These are phyloP conservation scores for Saxispiralis lemnorum DNA, from an alignment of 495 filamentous ascomycete genomes.

Conservation along the genomic window DNA sequence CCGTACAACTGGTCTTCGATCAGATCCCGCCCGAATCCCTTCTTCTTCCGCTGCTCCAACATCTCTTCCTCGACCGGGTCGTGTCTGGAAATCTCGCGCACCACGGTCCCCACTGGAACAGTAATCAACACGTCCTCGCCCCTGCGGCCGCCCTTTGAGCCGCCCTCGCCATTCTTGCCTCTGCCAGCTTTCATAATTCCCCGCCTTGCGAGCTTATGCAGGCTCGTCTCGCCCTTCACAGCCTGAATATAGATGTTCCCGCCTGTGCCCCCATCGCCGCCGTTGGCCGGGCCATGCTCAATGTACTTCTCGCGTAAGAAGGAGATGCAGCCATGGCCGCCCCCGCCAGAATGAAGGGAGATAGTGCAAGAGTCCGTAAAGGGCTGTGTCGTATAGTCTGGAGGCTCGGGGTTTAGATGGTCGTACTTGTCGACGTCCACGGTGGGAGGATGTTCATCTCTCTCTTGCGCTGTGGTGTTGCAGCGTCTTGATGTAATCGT, in stretches of 20 bases:
- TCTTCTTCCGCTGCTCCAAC: conserved; percentile 19
- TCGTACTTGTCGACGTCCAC: conserved; percentile 23
- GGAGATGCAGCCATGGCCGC: conserved; percentile 83
- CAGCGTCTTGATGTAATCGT: not conserved
- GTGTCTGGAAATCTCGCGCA: conserved; percentile 58
- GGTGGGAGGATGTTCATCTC: conserved; percentile 18
- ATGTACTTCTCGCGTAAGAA: conserved; percentile 83
- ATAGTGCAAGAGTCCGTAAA: conserved; percentile 77
- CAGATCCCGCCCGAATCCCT: conserved; percentile 22
- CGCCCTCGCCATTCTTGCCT: conserved; percentile 75
- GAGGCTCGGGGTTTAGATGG: conserved; percentile 59
- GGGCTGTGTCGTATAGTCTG: conserved; percentile 61
- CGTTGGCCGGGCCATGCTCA: conserved; percentile 80
- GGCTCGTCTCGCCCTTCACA: conserved; percentile 68
- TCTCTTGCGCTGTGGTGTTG: conserved; percentile 18
- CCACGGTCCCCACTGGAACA: conserved; percentile 82
- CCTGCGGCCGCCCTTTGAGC: conserved; percentile 56
- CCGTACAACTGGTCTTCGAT: conserved; percentile 19
- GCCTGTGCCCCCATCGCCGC: conserved; percentile 81
- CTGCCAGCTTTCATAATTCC: conserved; percentile 58
- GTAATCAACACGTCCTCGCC: conserved; percentile 76
- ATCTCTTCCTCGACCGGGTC: conserved; percentile 60
- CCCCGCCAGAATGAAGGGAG: conserved; percentile 54
- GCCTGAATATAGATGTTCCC: conserved; percentile 92
- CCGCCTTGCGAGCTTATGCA: conserved; percentile 76